These are phyloP conservation scores for Cutaneotrichosporon sp. DNA, from an alignment of 1,284 basidiomycete genomes.

Conservation along the genomic window DNA sequence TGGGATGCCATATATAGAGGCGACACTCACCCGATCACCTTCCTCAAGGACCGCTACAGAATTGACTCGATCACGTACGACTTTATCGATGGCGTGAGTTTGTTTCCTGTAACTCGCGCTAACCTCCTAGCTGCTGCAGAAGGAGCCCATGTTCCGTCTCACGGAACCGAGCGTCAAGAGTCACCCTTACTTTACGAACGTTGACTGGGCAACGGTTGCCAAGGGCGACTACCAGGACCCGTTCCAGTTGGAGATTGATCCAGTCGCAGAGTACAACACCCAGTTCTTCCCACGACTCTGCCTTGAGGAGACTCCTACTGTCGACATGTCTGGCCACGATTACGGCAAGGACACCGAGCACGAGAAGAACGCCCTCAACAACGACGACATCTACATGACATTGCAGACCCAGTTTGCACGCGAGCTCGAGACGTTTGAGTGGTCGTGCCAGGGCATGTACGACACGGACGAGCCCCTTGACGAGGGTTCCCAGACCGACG, in stretches of 20 bases:
- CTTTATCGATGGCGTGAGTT: slow-evolving; percentile 70
- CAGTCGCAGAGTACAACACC: slow-evolving; percentile 88
- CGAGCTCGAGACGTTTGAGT: slow-evolving; percentile 41
- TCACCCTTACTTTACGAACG: slow-evolving; percentile 94
- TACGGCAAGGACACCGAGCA: slow-evolving; percentile 23
- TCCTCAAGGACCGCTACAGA: slow-evolving; percentile 39
- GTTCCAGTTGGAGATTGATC: slow-evolving; percentile 93
- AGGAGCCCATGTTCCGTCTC: slow-evolving; percentile 84
- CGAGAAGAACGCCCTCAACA: slow-evolving; percentile 36
- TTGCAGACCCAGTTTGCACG: slow-evolving; percentile 33
- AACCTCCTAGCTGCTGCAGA: slow-evolving; percentile 72
- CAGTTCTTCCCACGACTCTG: slow-evolving; percentile 98
- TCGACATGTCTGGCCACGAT: slow-evolving; percentile 47
- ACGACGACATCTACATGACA: slow-evolving; percentile 36
- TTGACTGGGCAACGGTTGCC: slow-evolving; percentile 53
- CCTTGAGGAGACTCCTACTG: slow-evolving; percentile 82
- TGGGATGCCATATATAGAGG: slow-evolving; percentile 43
- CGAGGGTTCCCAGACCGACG: background rate
- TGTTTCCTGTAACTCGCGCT: slow-evolving; percentile 15
- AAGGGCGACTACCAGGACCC: slow-evolving; percentile 62
- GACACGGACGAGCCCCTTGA: slow-evolving; percentile 12
- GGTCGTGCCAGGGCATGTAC: slow-evolving; percentile 29
- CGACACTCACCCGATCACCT: slow-evolving; percentile 16
- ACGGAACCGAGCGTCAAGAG: slow-evolving; percentile 81
- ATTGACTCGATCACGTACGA: slow-evolving; percentile 94